Evolutionary conservation across 345 rosid genomes (phyloP).

Genomic region (Brassica napus): Da-Ae NC_063441.1:20725501-20726000

Average conservation of each 20-base stretch:
- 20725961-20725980: not conserved
- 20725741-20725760: slow-evolving; percentile 84
- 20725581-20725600: too few species aligned
- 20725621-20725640: too few species aligned
- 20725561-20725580: slow-evolving; percentile 24
- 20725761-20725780: slow-evolving; percentile 12
- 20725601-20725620: too few species aligned
- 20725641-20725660: slow-evolving; percentile 35
- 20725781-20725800: not conserved
- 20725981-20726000: slow-evolving; percentile 55
- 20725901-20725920: not conserved
- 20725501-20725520: slow-evolving; percentile 24
- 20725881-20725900: slow-evolving; percentile 57
- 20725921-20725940: too few species aligned
- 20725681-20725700: slow-evolving; percentile 95
- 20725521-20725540: slow-evolving; percentile 22
- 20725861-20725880: slow-evolving; percentile 91
- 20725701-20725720: slow-evolving; percentile 97
- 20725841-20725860: slow-evolving; percentile 96
- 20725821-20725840: slow-evolving; percentile 54
- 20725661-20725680: slow-evolving; percentile 81
- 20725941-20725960: not conserved
- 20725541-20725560: slow-evolving; percentile 18
- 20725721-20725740: slow-evolving; percentile 68
- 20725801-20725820: not conserved